phyloP scores from a whole-genome alignment of 2,329 filamentous ascomycete species.

The Cladophialophora bantiana region DNA sequence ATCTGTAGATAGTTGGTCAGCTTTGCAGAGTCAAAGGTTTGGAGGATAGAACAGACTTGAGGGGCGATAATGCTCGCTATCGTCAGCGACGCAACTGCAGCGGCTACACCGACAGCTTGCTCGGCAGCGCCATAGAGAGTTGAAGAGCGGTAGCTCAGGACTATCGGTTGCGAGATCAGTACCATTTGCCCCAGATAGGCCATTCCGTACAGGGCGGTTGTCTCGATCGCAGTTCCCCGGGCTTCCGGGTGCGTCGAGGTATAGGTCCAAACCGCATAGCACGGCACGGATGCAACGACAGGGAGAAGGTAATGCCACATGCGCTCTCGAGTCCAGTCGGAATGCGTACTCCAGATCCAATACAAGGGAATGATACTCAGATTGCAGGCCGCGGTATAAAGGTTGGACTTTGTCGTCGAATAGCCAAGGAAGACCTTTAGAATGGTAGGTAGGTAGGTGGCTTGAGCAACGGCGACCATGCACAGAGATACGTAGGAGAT shows the following conservation, averaged over 20 bases:
- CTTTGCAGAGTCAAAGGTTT: neutral
- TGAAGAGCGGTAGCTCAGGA: conserved; percentile 26
- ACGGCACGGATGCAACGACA: conserved; percentile 33
- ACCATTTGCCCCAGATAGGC: conserved; percentile 36
- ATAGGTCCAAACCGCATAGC: conserved; percentile 39
- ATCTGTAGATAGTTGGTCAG: conserved; percentile 10
- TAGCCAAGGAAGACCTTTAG: conserved; percentile 31
- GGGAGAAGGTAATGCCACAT: conserved; percentile 41
- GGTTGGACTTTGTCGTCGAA: conserved; percentile 32
- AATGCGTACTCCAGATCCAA: conserved; percentile 32
- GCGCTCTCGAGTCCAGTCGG: conserved; percentile 38
- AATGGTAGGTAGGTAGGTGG: conserved; percentile 34
- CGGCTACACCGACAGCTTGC: conserved; percentile 38
- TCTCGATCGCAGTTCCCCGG: conserved; percentile 19
- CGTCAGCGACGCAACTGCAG: conserved; percentile 35
- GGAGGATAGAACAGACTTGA: conserved; percentile 9
- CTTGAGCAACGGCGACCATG: conserved; percentile 36
- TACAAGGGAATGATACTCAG: conserved; percentile 34
- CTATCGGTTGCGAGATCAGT: conserved; percentile 33
- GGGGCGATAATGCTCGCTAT: conserved; percentile 37
- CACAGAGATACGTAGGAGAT: conserved; percentile 33
- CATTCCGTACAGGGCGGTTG: conserved; percentile 35
- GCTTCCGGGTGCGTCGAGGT: conserved; percentile 29
- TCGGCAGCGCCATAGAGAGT: conserved; percentile 39
- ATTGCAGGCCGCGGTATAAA: conserved; percentile 37